Conservation (phyloP, 1,284 basidiomycete genomes). For the Microbotryum silenes-acaulis region DNA sequence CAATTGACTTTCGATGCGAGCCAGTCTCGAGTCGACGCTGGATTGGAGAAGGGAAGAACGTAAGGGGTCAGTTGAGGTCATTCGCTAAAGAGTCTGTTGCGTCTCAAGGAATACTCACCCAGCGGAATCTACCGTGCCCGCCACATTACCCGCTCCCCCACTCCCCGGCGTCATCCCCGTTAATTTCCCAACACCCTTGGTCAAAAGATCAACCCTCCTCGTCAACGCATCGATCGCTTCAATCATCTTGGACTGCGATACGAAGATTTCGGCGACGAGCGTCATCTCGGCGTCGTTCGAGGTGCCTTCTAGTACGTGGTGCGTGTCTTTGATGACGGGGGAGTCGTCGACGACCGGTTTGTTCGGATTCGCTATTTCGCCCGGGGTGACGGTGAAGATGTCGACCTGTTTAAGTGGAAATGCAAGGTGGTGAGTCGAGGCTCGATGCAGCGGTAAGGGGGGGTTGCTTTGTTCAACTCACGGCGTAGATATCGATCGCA, state of each 20-base stretch:
- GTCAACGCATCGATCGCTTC: constrained; percentile 36
- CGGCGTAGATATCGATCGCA: constrained; percentile 36
- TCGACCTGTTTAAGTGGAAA: constrained; percentile 15
- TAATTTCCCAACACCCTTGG: constrained; percentile 4
- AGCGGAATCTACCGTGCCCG: not conserved
- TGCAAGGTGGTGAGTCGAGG: not conserved
- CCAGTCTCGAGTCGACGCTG: constrained; percentile 7
- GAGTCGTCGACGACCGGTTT: constrained; percentile 8
- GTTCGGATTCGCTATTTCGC: constrained; percentile 1
- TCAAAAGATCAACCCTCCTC: constrained; percentile 27
- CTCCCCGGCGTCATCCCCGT: not conserved
- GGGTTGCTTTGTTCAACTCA: not conserved
- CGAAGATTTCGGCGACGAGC: not conserved
- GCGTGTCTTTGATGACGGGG: constrained; percentile 1
- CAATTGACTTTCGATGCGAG: constrained; percentile 14
- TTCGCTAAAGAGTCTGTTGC: too few relatives aligned
- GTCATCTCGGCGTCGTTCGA: constrained; percentile 20
- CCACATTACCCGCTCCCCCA: not conserved
- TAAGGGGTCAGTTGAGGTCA: not conserved
- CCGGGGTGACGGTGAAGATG: constrained; percentile 24
- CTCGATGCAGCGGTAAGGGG: not conserved
- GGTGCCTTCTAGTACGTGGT: constrained; percentile 21
- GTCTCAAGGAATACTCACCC: not conserved
- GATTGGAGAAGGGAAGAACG: not conserved
- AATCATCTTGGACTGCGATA: constrained; percentile 33